Evolutionary conservation across 345 rosid genomes (phyloP), one percentile per base, ranked within the genome.

Genomic region (Rhodamnia argentea): DNA sequence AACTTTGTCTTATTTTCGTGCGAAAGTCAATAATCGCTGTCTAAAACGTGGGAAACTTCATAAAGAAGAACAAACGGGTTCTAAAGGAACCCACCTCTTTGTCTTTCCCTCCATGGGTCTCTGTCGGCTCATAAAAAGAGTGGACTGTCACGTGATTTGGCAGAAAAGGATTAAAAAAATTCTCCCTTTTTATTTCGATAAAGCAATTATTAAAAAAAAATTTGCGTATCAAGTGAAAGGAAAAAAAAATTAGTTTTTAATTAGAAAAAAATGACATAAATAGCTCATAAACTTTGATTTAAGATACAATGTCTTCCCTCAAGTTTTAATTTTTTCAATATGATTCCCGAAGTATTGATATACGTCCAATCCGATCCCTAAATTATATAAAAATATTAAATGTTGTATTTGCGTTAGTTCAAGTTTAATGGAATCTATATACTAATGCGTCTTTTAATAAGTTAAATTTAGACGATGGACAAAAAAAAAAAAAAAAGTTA

Each of bases 291-390:
- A 9, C 5, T 37, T 0, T 20, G 11, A 5, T 20, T 20, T 18
- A 37, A 64, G 8, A 10, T 29, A 3, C 0, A 64, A 64, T 2
- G 0, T 8, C 10, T 0, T 1, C 2, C 4, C 7, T 1, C 0
- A 70, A 37, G 0, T 32, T 70, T 18, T 18, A 18, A 70, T 18
- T 32, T 9, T 0, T 4, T 18, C 2, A 70, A 70, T 20, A 3
- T 8, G 0, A 0, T 37, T 1, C 1, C 0, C 9, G 0, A 70
- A 70, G 10, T 18, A 37, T 70, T 0, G 1, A 70, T 18, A 37
- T 32, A 37, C 0, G 22, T 37, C 13, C 0, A 15, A 18, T 70
- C 10, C 32, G 7, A 32, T 18, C 7, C 2, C 2, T 1, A 70
- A 4, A 9, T 0, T 70, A 70, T 32, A 2, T 9, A 0, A 32